Evolutionary conservation across 352 stramenopile species (phyloP).

Genomic region (Peronospora farinosa): DNA sequence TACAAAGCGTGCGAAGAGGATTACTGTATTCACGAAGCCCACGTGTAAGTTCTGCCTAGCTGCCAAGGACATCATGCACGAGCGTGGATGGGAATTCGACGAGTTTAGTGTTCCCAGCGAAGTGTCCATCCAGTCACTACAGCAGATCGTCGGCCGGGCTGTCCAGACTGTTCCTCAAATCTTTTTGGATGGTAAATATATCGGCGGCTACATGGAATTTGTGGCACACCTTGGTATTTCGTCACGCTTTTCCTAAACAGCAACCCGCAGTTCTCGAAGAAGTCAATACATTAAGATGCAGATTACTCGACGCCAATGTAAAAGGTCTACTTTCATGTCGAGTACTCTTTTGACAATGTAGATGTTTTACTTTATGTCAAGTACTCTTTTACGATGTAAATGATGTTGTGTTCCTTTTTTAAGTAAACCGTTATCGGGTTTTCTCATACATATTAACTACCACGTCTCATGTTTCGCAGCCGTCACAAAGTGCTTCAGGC

Average conservation of each 20-base stretch:
- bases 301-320: no score
- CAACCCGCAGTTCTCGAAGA: slow-evolving; percentile 4
- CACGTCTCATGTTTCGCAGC: no score
- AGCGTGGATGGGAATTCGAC: slow-evolving; percentile 55
- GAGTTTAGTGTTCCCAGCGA: slow-evolving; percentile 55
- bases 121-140: slow-evolving; percentile 48
- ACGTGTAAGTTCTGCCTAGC: slow-evolving; percentile 72
- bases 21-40: slow-evolving; percentile 65
- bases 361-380: no score
- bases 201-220: slow-evolving; percentile 75
- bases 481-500: no score
- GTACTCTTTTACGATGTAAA: no score
- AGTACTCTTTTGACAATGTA: no score
- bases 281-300: slow-evolving; percentile 21
- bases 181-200: slow-evolving; percentile 69
- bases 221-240: slow-evolving; percentile 53
- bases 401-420: no score
- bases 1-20: slow-evolving; percentile 43
- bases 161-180: slow-evolving; percentile 79
- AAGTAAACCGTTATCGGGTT: no score
- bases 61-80: slow-evolving; percentile 51
- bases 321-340: no score
- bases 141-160: slow-evolving; percentile 47
- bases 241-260: slow-evolving; percentile 44
- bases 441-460: no score